phyloP scores from a whole-genome alignment of 2,329 filamentous ascomycete species.

The Dothiorella sarmentorum region DNA sequence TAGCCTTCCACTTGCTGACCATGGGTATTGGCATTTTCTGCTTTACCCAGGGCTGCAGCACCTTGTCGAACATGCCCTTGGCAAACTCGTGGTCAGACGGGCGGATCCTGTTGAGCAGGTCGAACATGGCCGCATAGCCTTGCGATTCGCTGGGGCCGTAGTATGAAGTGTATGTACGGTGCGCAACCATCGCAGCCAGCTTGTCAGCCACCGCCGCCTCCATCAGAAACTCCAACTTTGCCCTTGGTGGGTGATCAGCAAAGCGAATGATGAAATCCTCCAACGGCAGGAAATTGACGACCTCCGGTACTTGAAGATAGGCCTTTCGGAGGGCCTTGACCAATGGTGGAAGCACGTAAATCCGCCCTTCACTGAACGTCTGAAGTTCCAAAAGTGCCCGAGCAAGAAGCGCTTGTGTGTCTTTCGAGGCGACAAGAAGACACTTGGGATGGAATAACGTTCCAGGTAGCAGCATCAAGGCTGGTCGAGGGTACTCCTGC shows the following conservation, averaged over 20 bases:
- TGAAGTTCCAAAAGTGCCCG: conserved; percentile 29
- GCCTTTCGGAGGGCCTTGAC: conserved; percentile 31
- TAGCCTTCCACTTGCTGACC: conserved; percentile 48
- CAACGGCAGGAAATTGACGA: conserved; percentile 33
- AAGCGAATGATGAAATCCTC: conserved; percentile 40
- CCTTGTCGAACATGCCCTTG: conserved; percentile 31
- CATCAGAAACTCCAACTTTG: conserved; percentile 44
- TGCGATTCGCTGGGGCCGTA: conserved; percentile 43
- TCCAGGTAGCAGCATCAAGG: conserved; percentile 36
- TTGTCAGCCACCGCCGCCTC: conserved; percentile 41
- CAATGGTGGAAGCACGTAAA: conserved; percentile 34
- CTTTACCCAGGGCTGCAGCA: conserved; percentile 42
- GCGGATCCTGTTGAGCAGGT: conserved; percentile 42
- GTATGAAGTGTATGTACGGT: conserved; percentile 40
- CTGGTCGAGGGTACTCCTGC: conserved; percentile 44
- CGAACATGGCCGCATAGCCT: conserved; percentile 45
- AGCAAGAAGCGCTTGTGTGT: conserved; percentile 22
- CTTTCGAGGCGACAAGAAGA: conserved; percentile 22
- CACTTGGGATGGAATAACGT: conserved; percentile 37
- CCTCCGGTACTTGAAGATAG: conserved; percentile 27
- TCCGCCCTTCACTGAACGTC: conserved; percentile 31
- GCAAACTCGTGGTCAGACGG: conserved; percentile 25
- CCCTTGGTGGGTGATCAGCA: conserved; percentile 39
- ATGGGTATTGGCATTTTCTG: conserved; percentile 44
- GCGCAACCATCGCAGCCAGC: conserved; percentile 29